Percentiles rank a stretch among this genome's conserved stretches.
These are phyloP conservation scores for Solanum infundibuliforme DNA, from an alignment of 257 asterid species.

Conservation along the genomic window DNA sequence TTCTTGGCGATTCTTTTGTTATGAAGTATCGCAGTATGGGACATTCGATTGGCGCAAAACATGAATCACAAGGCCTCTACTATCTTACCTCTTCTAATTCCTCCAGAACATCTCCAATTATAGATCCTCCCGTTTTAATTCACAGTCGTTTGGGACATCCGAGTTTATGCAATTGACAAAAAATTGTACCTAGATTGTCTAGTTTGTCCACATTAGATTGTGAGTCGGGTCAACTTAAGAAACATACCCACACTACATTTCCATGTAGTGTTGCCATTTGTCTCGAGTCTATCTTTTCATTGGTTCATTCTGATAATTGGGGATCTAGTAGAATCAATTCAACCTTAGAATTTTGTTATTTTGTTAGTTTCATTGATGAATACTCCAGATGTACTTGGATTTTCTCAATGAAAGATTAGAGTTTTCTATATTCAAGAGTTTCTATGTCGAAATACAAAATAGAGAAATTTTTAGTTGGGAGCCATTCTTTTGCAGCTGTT, in stretches of 20 bases:
- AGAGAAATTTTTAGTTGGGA: background rate
- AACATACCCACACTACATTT: background rate
- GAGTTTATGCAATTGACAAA: background rate
- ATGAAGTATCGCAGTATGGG: background rate
- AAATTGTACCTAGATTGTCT: background rate
- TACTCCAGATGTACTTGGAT: background rate
- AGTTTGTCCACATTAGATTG: background rate
- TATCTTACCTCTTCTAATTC: background rate
- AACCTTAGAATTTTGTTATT: background rate
- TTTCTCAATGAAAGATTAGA: background rate
- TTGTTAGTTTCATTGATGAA: background rate
- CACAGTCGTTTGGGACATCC: background rate
- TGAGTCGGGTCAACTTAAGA: background rate
- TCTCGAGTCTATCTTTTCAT: background rate
- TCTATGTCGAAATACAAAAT: background rate
- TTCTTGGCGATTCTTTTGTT: background rate
- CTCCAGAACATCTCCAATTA: background rate
- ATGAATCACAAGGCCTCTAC: background rate
- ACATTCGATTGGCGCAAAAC: background rate
- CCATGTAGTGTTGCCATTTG: no score
- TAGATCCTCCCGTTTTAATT: background rate
- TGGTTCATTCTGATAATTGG: background rate
- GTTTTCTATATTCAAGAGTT: background rate
- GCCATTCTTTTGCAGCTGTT: background rate
- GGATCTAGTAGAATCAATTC: background rate